Percentiles rank a stretch among this genome's conserved stretches.
phyloP scores from a whole-genome alignment of 495 filamentous ascomycete genomes.

The Neurospora sublineolata region DNA sequence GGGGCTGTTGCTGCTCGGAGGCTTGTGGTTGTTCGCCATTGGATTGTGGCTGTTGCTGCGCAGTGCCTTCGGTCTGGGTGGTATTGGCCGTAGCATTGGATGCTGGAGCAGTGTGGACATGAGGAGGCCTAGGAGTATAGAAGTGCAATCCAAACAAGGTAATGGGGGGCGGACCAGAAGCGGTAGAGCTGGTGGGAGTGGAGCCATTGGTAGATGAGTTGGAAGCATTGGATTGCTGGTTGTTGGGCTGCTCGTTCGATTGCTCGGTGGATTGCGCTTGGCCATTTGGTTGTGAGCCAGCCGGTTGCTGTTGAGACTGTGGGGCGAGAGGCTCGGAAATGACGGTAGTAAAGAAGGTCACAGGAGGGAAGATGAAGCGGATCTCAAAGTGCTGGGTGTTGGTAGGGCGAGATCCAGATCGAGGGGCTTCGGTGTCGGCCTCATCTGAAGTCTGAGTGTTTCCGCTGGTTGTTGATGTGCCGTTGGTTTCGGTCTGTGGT shows the following conservation, averaged over 20 bases:
- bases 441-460: not conserved
- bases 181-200: not conserved
- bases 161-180: not conserved
- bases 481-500: not conserved
- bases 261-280: not conserved
- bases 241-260: not conserved
- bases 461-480: not conserved
- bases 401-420: not conserved
- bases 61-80: not conserved
- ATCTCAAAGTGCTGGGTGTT: constrained; percentile 1
- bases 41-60: not conserved
- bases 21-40: not conserved
- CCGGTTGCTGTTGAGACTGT: not conserved
- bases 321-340: not conserved
- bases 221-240: not conserved
- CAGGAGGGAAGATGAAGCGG: constrained; percentile 4
- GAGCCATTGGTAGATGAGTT: not conserved
- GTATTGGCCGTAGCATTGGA: not conserved
- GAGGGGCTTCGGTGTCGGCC: not conserved
- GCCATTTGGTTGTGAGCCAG: not conserved
- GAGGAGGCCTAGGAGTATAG: not conserved
- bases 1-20: not conserved
- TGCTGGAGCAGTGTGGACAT: not conserved
- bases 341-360: constrained; percentile 9
- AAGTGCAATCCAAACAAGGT: constrained; percentile 8